phyloP scores from a whole-genome alignment of 768 basidiomycete genomes.

The Boletellus sp. region DNA sequence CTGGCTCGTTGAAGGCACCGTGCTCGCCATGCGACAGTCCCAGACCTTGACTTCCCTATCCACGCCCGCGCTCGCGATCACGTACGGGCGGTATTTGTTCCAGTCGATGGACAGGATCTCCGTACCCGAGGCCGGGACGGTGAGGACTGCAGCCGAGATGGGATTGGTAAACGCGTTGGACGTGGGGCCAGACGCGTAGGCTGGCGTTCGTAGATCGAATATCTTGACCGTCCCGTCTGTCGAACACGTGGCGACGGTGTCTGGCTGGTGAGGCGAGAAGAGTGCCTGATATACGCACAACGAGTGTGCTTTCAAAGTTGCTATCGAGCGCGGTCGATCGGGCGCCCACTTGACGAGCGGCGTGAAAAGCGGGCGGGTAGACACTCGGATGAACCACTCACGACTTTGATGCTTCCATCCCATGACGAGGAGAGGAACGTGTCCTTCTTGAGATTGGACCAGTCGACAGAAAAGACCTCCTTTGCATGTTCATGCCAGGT shows the following conservation, averaged over 20 bases:
- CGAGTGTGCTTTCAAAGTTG: conserved; percentile 79
- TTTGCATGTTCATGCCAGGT: conserved; percentile 93
- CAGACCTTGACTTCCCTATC: conserved; percentile 75
- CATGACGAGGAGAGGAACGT: conserved; percentile 84
- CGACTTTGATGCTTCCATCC: conserved; percentile 89
- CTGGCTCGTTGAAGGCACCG: conserved; percentile 41
- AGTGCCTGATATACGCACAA: conserved; percentile 86
- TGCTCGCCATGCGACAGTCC: conserved; percentile 84
- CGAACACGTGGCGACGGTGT: conserved; percentile 77
- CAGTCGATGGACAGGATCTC: conserved; percentile 85
- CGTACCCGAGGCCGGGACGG: conserved; percentile 70
- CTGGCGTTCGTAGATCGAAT: conserved; percentile 71
- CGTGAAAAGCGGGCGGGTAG: background rate
- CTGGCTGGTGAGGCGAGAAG: conserved; percentile 90
- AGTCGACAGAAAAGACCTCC: conserved; percentile 92
- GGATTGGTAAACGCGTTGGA: conserved; percentile 62
- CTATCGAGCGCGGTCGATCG: conserved; percentile 71
- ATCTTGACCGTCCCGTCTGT: conserved; percentile 82
- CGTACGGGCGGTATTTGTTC: conserved; percentile 86
- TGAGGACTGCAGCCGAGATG: conserved; percentile 66
- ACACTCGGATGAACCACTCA: conserved; percentile 37
- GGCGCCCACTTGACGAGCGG: conserved; percentile 70
- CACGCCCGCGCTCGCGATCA: conserved; percentile 75
- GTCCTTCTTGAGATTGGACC: conserved; percentile 92
- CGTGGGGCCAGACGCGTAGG: conserved; percentile 50